Evolutionary conservation across 768 basidiomycete species (phyloP).

Genomic region (Mycena floridula): DNA sequence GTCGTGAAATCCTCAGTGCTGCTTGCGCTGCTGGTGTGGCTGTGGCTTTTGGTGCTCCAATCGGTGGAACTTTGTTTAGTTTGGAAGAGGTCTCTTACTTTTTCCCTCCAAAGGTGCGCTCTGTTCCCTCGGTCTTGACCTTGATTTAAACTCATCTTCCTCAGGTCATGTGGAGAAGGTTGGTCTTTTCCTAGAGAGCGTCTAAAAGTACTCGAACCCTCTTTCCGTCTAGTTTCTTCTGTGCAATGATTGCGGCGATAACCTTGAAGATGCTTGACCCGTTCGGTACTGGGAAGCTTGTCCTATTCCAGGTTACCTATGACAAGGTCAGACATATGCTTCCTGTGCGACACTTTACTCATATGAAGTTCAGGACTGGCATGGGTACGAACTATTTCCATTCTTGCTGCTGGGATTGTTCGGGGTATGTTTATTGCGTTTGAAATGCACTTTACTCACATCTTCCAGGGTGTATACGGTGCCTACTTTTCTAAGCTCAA

Average conservation of each 20-base stretch:
- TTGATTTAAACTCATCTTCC: constrained; percentile 1
- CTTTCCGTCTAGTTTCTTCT: constrained; percentile 72
- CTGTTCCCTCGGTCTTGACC: neutral
- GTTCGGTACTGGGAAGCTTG: constrained; percentile 91
- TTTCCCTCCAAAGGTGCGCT: constrained; percentile 82
- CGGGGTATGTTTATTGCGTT: constrained; percentile 50
- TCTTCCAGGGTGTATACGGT: constrained; percentile 81
- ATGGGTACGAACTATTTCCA: constrained; percentile 79
- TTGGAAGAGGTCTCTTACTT: constrained; percentile 96
- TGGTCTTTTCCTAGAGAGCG: constrained; percentile 10
- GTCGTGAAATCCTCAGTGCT: constrained; percentile 91
- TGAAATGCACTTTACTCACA: neutral
- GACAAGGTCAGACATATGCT: constrained; percentile 48
- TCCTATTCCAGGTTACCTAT: constrained; percentile 88
- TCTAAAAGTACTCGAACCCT: constrained; percentile 13
- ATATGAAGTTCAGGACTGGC: constrained; percentile 66
- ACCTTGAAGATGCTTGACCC: constrained; percentile 91
- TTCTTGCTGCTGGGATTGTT: constrained; percentile 87
- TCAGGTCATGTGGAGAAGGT: constrained; percentile 94
- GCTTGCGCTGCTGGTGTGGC: constrained; percentile 97
- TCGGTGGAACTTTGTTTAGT: constrained; percentile 89
- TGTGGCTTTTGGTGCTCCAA: constrained; percentile 95
- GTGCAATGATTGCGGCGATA: constrained; percentile 95
- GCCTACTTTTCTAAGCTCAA: constrained; percentile 92
- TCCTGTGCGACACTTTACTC: neutral